A percentile compares a stretch with the other conserved stretches of the same genome.
Evolutionary conservation across 192 early-diverging fungal species (phyloP).

Genomic region (Spizellomyces sp.): DNA sequence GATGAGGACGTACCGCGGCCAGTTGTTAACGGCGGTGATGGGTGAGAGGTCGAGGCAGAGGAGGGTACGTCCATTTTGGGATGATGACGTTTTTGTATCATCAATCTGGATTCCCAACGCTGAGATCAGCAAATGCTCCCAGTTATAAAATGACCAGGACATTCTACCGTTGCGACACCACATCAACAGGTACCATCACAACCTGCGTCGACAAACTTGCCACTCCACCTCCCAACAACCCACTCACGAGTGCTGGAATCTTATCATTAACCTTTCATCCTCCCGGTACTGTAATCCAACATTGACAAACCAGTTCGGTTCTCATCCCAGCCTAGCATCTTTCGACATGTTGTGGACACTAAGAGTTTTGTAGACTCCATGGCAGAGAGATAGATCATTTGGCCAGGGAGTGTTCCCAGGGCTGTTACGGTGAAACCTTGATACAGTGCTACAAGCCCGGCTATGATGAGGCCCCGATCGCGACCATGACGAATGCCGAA

Average conservation of each 20-base stretch:
- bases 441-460: slow-evolving; percentile 24
- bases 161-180: slow-evolving; percentile 22
- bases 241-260: slow-evolving; percentile 19
- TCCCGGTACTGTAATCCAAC: background rate
- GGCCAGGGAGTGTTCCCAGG: slow-evolving; percentile 32
- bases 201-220: slow-evolving; percentile 30
- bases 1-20: too few species aligned
- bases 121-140: background rate
- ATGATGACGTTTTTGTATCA: slow-evolving; percentile 23
- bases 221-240: slow-evolving; percentile 29
- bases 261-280: slow-evolving; percentile 5
- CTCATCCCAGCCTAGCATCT: background rate
- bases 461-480: background rate
- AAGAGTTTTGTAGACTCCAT: slow-evolving; percentile 21
- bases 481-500: background rate
- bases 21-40: background rate
- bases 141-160: background rate
- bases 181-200: slow-evolving; percentile 35
- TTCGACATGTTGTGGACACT: background rate
- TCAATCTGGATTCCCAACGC: slow-evolving; percentile 13
- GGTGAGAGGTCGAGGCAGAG: background rate
- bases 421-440: slow-evolving; percentile 37
- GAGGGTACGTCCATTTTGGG: background rate
- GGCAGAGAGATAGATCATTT: slow-evolving; percentile 29
- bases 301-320: background rate